These are phyloP conservation scores for Fomitopsis serialis DNA, from an alignment of 768 basidiomycete genomes.

Conservation along the genomic window DNA sequence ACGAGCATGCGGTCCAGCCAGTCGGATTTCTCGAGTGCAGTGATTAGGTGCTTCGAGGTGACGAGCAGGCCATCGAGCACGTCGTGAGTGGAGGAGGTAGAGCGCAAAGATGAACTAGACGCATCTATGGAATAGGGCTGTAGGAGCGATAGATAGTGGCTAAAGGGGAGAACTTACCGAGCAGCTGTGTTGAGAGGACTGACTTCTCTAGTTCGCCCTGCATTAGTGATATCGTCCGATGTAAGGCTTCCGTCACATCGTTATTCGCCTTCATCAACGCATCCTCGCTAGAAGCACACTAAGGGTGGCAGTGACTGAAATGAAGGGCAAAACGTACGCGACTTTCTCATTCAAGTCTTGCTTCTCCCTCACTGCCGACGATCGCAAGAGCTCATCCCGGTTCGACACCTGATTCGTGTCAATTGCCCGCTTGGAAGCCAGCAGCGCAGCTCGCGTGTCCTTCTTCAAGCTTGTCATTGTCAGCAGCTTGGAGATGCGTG, in stretches of 20 bases:
- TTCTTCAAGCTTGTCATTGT: constrained; percentile 44
- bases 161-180: constrained; percentile 48
- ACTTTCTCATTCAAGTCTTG: constrained; percentile 50
- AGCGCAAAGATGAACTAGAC: constrained; percentile 71
- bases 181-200: constrained; percentile 78
- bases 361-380: constrained; percentile 46
- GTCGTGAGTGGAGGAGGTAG: constrained; percentile 75
- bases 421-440: constrained; percentile 70
- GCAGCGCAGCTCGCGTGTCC: constrained; percentile 61
- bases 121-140: constrained; percentile 42
- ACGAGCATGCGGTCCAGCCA: constrained; percentile 89
- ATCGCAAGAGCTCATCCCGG: constrained; percentile 64
- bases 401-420: constrained; percentile 53
- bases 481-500: neutral
- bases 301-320: neutral
- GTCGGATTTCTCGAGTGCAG: constrained; percentile 84
- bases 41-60: constrained; percentile 82
- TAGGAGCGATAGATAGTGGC: neutral
- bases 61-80: constrained; percentile 62
- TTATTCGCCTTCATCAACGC: constrained; percentile 83
- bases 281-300: constrained; percentile 53
- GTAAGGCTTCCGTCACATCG: constrained; percentile 83
- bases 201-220: constrained; percentile 89
- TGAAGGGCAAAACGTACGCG: constrained; percentile 37
- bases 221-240: constrained; percentile 82